Evolutionary conservation across 129 eudicot genomes (phyloP).

Genomic region (Artemisia argyi): DNA sequence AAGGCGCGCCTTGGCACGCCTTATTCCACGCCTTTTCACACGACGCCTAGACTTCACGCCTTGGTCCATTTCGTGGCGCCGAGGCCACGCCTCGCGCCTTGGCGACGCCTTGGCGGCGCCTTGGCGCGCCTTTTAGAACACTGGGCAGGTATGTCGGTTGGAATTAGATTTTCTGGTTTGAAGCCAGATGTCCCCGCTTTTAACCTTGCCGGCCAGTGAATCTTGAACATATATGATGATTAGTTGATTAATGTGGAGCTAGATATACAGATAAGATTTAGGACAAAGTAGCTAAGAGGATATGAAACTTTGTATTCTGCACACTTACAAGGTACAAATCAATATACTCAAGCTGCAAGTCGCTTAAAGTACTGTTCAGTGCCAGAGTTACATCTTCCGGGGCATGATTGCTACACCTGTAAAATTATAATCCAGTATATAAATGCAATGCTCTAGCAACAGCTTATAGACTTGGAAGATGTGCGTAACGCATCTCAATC

Average conservation of each 20-base stretch:
- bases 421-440: background rate
- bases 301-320: slow-evolving; percentile 16
- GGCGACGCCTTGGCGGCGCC: no score
- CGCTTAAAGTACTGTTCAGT: slow-evolving; percentile 53
- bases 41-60: no score
- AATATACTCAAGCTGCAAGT: slow-evolving; percentile 74
- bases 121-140: no score
- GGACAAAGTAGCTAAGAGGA: background rate
- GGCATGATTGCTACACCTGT: slow-evolving; percentile 73
- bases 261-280: background rate
- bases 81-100: no score
- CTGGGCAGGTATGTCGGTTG: slow-evolving; percentile 58
- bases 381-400: slow-evolving; percentile 89
- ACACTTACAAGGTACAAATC: slow-evolving; percentile 72
- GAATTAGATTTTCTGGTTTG: slow-evolving; percentile 45
- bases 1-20: no score
- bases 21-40: no score
- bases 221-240: slow-evolving; percentile 38
- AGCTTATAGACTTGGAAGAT: no score
- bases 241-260: slow-evolving; percentile 6
- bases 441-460: no score
- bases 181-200: slow-evolving; percentile 54
- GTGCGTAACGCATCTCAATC: no score
- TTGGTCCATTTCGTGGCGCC: no score
- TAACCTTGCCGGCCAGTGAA: slow-evolving; percentile 74